phyloP scores from a whole-genome alignment of 305 asterid genomes.

The Ilex paraguariensis region DNA sequence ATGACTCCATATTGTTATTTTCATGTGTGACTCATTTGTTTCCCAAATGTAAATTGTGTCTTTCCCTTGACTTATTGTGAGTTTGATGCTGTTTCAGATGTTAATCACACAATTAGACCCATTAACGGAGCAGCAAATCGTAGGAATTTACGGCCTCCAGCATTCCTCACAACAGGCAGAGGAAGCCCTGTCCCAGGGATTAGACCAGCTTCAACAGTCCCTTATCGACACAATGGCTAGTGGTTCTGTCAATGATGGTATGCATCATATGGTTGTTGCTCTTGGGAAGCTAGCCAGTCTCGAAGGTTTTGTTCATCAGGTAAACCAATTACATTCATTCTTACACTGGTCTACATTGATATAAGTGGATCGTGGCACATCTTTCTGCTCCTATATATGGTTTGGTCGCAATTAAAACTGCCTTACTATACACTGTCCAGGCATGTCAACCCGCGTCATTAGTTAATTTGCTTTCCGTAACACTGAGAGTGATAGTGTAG shows the following conservation, averaged over 20 bases:
- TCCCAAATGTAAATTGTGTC: too few relatives aligned
- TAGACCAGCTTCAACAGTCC: slow-evolving; percentile 88
- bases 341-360: not conserved
- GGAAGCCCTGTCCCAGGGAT: slow-evolving; percentile 85
- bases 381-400: too few relatives aligned
- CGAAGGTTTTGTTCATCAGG: slow-evolving; percentile 92
- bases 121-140: slow-evolving; percentile 82
- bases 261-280: slow-evolving; percentile 94
- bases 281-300: slow-evolving; percentile 80
- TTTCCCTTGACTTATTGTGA: too few relatives aligned
- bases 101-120: slow-evolving; percentile 70
- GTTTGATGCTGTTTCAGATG: slow-evolving; percentile 37
- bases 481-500: too few relatives aligned
- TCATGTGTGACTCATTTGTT: too few relatives aligned
- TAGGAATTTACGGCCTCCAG: slow-evolving; percentile 83
- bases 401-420: too few relatives aligned
- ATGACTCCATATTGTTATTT: too few relatives aligned
- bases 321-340: slow-evolving; percentile 12
- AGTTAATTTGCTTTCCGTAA: too few relatives aligned
- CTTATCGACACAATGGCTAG: slow-evolving; percentile 55
- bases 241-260: slow-evolving; percentile 51
- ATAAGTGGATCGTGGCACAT: not conserved
- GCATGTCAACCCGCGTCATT: too few relatives aligned
- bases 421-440: too few relatives aligned
- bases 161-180: slow-evolving; percentile 93